Base-by-base conservation (phyloP, 139 green algal genomes). In the Chlamydomonas asymmetrica region DNA sequence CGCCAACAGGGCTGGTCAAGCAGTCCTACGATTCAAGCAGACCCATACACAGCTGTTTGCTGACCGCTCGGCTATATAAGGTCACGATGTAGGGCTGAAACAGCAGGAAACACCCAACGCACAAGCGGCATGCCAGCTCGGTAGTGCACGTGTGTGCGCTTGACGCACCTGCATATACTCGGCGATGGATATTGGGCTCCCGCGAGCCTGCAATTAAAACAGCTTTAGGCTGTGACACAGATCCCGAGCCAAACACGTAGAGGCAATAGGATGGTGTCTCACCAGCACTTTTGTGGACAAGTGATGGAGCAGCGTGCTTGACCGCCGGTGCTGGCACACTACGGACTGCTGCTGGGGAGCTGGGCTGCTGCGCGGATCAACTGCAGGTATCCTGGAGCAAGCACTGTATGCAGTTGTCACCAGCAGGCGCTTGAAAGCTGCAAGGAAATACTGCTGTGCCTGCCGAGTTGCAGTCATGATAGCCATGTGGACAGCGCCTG, bases 121-220 rank as follows among this genome's bases (percentile, higher is more conserved):
- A 73, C 22, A 45, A 1, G 25, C 38, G 5, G 37, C 62, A 31
- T 27, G 57, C 31, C 22, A 65, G 35, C 29, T 35, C 35, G 35
- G 23, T 10, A 32, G 45, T 49, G 50, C 63, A n/a, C 18, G 4
- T 45, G 20, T 74, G 29, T 74, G 29, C 8, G 37, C 23, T 8
- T 70, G 49, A 52, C 38, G 49, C 56, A 79, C 67, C 69, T 87
- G 66, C 76, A 83, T 80, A 41, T 79, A 98, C 65, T 98, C 92
- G 9, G 93, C 88, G 45, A 98, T 34, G 0, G 82, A 95, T 63
- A 98, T 87, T 13, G 95, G 95, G 1, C 95, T 94, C 32, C 95
- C 94, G 1, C 95, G 81, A 67, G 98, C 97, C 93, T 98, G 90
- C 69, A 79, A 18, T 31, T 35, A 60, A 4, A 4, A 71, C 29